A percentile compares a stretch with the other conserved stretches of the same genome.
phyloP scores from a whole-genome alignment of 331 rosid genomes.

The Telfairia occidentalis region DNA sequence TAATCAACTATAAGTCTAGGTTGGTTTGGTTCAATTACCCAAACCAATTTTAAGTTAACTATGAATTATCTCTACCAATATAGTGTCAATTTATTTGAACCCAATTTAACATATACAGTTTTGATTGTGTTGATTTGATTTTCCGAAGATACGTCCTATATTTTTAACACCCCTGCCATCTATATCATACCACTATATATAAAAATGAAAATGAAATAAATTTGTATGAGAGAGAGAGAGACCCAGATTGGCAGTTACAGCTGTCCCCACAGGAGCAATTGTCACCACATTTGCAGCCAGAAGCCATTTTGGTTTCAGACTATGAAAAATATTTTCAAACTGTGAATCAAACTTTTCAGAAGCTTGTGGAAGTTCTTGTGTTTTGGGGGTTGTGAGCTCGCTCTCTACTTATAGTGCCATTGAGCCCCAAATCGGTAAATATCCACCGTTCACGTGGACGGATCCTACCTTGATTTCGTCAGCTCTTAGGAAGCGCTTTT shows the following conservation, averaged over 20 bases:
- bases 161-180: background rate
- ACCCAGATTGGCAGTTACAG: conserved; percentile 17
- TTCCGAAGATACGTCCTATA: background rate
- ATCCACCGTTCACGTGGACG: conserved; percentile 35
- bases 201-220: background rate
- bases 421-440: background rate
- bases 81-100: too few relatives aligned
- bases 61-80: too few relatives aligned
- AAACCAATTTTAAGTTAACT: too few relatives aligned
- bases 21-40: too few relatives aligned
- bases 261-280: conserved; percentile 15
- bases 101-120: background rate
- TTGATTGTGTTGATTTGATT: background rate
- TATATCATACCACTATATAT: too few relatives aligned
- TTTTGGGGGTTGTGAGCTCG: background rate
- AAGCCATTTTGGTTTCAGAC: conserved; percentile 22
- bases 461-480: background rate
- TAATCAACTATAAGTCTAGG: too few relatives aligned
- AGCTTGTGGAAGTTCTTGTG: conserved; percentile 1
- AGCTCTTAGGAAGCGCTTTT: too few relatives aligned
- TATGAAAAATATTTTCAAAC: background rate
- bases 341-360: background rate
- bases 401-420: conserved; percentile 19
- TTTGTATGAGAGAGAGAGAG: conserved; percentile 1
- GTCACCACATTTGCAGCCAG: conserved; percentile 16